Evolutionary conservation across 345 rosid species (phyloP), one percentile per base, ranked within the genome.

Genomic region (Murraya koenigii): DNA sequence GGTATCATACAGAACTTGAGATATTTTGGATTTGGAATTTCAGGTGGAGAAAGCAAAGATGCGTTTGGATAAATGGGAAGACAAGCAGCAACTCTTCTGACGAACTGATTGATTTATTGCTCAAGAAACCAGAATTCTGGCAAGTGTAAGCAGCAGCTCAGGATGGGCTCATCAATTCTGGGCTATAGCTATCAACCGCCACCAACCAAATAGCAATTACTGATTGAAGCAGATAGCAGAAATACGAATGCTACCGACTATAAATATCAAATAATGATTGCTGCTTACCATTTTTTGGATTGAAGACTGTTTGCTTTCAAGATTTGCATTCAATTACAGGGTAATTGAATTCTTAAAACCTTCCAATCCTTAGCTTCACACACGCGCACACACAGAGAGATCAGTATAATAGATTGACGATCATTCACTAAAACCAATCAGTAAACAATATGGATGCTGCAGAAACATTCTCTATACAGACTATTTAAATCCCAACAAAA

Each of bases 1-100:
- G 47, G 47, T 41, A 2, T 41, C 15, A 41, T 11, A 9, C 11
- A 41, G 15, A 41, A 44, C 15, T 44, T 41, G 47, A 41, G 47
- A 41, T 41, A 41, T 41, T 41, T 41, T 3, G 14, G 36, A 1
- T 5, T 69, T 49, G 74, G 64, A 75, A 25, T 82, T 82, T 75
- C 80, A 94, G 96, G 96, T 91, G 55, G 94, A 89, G 83, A 92
- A 77, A 56, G 87, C 94, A 1, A 85, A 73, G 56, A 80, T 62
- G 38, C 85, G 94, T 5, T 82, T 92, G 82, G 90, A 86, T 59
- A 85, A 67, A 81, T 92, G 98, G 98, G 95, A 90, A 7, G 90
- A 87, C 38, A 88, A 84, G 32, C 86, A 84, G 33, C 79, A 79
- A 64, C 75, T 30, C 69, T 82, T 15, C 44, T 44, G 7, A 33